phyloP scores from a whole-genome alignment of 1,284 basidiomycete genomes.

The Irpex lacteus region DNA sequence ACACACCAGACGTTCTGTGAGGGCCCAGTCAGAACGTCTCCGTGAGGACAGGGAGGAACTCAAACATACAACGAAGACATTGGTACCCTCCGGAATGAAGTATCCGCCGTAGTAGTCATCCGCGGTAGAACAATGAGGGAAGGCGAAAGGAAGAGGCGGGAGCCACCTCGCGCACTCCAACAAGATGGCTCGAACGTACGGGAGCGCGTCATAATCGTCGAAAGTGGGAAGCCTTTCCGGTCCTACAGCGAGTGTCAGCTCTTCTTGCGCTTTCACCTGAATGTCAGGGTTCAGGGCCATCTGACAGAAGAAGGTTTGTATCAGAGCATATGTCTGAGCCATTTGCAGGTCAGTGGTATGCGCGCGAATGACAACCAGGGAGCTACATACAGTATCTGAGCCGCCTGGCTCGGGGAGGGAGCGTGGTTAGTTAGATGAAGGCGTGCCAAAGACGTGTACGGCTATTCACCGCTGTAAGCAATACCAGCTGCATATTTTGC shows the following conservation, averaged over 20 bases:
- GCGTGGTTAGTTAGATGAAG: background rate
- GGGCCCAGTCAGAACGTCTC: too few species aligned
- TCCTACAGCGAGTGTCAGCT: conserved; percentile 3
- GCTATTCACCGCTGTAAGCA: background rate
- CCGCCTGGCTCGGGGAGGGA: background rate
- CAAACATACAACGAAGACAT: conserved; percentile 1
- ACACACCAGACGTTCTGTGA: background rate
- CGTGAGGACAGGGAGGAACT: background rate
- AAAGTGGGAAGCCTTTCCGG: conserved; percentile 2
- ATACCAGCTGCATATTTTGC: background rate
- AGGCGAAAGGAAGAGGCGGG: too few species aligned
- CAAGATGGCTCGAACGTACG: background rate
- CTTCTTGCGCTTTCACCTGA: conserved; percentile 4
- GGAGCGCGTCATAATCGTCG: conserved; percentile 5
- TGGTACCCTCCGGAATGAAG: conserved; percentile 22
- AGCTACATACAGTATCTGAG: background rate
- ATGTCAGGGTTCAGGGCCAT: conserved; percentile 4
- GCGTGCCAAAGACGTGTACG: background rate
- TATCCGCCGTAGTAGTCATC: conserved; percentile 24
- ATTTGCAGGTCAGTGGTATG: background rate
- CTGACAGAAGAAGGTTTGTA: conserved; percentile 3
- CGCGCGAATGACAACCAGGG: background rate
- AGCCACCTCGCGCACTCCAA: conserved; percentile 4
- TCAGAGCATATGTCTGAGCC: background rate
- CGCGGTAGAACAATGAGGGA: conserved; percentile 11